phyloP scores from a whole-genome alignment of 2,329 filamentous ascomycete species.

The Stagonosporopsis rhizophila region DNA sequence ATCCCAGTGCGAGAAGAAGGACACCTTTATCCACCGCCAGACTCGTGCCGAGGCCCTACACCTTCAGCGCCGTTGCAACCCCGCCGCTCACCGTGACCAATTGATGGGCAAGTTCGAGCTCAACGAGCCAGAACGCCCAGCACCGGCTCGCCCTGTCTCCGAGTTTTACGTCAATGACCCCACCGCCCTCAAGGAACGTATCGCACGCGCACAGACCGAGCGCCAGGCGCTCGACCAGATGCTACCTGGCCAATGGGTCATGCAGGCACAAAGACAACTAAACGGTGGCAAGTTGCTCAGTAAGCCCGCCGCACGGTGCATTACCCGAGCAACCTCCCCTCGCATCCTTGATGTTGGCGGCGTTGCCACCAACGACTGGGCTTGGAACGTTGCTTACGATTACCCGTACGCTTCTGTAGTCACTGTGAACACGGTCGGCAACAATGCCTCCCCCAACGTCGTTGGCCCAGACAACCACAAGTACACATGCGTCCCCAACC shows the following conservation, averaged over 20 bases:
- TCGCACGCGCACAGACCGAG: conserved; percentile 71
- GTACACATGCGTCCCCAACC: conserved; percentile 76
- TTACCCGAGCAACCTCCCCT: conserved; percentile 67
- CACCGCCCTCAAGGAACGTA: conserved; percentile 68
- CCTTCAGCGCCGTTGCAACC: conserved; percentile 77
- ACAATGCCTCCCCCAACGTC: conserved; percentile 57
- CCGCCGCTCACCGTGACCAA: conserved; percentile 76
- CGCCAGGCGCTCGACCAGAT: conserved; percentile 78
- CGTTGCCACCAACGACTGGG: conserved; percentile 88
- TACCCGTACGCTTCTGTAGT: conserved; percentile 87
- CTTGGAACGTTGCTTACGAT: conserved; percentile 88
- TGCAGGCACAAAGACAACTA: conserved; percentile 67
- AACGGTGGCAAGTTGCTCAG: conserved; percentile 67
- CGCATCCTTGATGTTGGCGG: conserved; percentile 86
- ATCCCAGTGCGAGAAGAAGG: conserved; percentile 69
- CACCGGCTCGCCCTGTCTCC: conserved; percentile 54
- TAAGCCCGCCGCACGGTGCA: conserved; percentile 52
- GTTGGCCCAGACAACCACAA: conserved; percentile 86
- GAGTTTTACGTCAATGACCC: conserved; percentile 58
- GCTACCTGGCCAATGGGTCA: conserved; percentile 65
- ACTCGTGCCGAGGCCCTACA: conserved; percentile 89
- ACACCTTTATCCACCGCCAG: conserved; percentile 85
- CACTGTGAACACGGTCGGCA: conserved; percentile 73
- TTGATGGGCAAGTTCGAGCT: conserved; percentile 86
- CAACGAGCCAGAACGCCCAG: conserved; percentile 56